phyloP scores from a whole-genome alignment of 140 eudicot species.

The Anethum foeniculum region DNA sequence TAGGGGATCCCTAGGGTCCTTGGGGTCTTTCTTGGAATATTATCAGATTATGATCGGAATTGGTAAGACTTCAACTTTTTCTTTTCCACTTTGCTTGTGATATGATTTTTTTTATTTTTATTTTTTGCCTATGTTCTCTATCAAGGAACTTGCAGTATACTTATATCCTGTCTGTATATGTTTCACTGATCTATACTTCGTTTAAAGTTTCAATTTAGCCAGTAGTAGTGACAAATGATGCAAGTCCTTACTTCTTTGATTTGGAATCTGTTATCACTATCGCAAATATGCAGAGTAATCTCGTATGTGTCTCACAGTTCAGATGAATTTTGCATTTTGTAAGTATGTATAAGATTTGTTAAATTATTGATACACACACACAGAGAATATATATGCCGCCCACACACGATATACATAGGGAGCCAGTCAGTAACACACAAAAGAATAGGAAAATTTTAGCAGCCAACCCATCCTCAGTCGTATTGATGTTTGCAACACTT shows the following conservation, averaged over 20 bases:
- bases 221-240: background rate
- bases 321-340: no score
- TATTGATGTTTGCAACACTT: no score
- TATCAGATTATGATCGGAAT: conserved; percentile 69
- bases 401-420: no score
- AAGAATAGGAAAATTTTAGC: no score
- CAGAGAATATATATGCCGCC: no score
- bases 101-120: background rate
- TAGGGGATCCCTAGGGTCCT: no score
- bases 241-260: background rate
- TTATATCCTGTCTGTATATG: background rate
- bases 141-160: background rate
- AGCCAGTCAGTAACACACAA: no score
- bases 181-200: background rate
- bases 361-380: no score
- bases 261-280: background rate
- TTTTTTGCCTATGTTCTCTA: background rate
- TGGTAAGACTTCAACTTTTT: conserved; percentile 38
- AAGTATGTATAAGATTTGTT: no score
- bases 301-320: background rate
- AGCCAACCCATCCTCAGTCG: no score
- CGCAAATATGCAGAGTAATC: background rate
- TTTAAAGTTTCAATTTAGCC: background rate
- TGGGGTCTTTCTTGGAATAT: conserved; percentile 51
- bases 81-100: background rate